Evolutionary conservation across 345 rosid species (phyloP), one percentile per base, ranked within the genome.

Genomic region (Boechera stricta): DNA sequence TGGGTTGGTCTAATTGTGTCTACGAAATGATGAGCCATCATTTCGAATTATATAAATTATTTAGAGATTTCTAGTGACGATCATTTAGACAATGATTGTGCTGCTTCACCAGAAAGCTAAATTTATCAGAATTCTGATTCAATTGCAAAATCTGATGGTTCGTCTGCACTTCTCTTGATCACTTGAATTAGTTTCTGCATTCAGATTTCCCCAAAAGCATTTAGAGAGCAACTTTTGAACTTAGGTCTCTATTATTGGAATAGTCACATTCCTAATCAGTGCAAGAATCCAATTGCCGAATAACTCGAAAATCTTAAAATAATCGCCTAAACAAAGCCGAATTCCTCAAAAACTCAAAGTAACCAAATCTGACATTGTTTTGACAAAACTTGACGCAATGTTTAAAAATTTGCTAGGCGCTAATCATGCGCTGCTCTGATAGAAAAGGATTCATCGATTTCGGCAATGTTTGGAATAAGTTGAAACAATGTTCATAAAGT

Each of bases 1-100:
- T 55, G 38, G n/a, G 47, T 11, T 52, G 52, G 28, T 64, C 55
- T 29, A n/a, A 61, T 31, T 41, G 33, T 62, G 26, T 29, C 71
- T 42, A 47, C 58, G 48, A 44, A 74, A 66, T 65, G 64, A 74
- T 56, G 78, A 18, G 72, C 65, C 26, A 65, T 47, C 58, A 35
- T 35, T 74, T 56, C 11, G 32, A 36, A 42, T 35, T 61, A 38
- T 60, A 48, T 49, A 28, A 44, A 61, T 36, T 11, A 56, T 70
- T 29, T 44, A 44, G 57, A 10, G 57, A n/a, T 6, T 71, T 12
- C 15, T 39, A 63, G 53, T 51, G 10, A 12, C 62, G 52, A 62
- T 12, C 28, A 29, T n/a, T 38, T 53, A 7, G 35, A 53, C 16
- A 55, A 12, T 15, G 31, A 33, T 56, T 65, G 48, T 32, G 35